phyloP scores from a whole-genome alignment of 2,329 filamentous ascomycete species.

The Trichophyton simii region DNA sequence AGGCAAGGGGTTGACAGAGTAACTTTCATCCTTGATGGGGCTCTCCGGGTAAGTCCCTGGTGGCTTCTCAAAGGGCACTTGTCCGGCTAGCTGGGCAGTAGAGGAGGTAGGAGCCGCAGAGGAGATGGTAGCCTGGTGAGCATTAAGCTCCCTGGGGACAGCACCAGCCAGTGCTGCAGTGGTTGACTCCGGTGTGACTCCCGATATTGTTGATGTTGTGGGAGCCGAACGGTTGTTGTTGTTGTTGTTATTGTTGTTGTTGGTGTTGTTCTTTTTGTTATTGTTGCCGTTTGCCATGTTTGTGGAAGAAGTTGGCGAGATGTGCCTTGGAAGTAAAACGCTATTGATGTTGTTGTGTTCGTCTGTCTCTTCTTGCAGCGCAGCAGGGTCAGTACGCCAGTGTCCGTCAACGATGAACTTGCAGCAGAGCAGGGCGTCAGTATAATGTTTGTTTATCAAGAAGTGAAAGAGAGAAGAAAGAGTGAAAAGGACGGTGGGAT shows the following conservation, averaged over 20 bases:
- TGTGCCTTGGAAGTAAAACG: conserved; percentile 64
- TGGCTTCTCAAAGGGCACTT: conserved; percentile 50
- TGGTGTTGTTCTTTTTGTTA: not conserved
- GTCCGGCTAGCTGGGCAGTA: conserved; percentile 55
- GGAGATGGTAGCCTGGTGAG: conserved; percentile 42
- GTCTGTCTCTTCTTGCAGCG: conserved; percentile 65
- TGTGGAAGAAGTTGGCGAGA: conserved; percentile 28
- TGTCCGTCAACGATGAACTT: conserved; percentile 91
- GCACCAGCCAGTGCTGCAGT: conserved; percentile 56
- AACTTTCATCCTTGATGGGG: conserved; percentile 40
- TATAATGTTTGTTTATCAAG: too few relatives aligned
- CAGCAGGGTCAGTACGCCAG: conserved; percentile 74
- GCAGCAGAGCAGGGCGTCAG: not conserved
- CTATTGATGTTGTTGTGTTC: conserved; percentile 81
- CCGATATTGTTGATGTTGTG: conserved; percentile 35
- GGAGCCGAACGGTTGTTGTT: too few relatives aligned
- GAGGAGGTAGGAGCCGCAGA: conserved; percentile 56
- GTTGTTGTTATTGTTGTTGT: conserved; percentile 15
- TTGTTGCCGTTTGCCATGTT: not conserved
- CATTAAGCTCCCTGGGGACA: conserved; percentile 42
- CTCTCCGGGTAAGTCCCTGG: conserved; percentile 65
- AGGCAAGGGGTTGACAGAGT: conserved; percentile 46
- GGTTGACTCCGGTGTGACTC: conserved; percentile 56
- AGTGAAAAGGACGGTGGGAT: too few relatives aligned
- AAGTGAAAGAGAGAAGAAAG: too few relatives aligned